Evolutionary conservation across 2,329 filamentous ascomycete genomes (phyloP).

Genomic region (Alternaria longipes): DNA sequence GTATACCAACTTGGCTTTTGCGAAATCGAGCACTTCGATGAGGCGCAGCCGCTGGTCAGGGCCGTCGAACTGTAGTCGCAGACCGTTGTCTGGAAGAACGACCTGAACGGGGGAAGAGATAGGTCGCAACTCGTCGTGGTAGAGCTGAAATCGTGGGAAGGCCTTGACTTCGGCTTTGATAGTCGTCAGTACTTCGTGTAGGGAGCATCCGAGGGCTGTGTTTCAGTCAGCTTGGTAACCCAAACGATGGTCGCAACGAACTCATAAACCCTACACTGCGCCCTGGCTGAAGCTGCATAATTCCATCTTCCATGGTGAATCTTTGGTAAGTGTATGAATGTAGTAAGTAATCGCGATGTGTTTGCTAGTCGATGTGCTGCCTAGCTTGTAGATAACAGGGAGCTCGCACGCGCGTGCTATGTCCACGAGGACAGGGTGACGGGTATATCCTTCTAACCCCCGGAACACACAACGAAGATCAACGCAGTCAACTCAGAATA

Average conservation of each 20-base stretch:
- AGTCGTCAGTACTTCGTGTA: constrained; percentile 87
- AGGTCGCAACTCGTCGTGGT: constrained; percentile 79
- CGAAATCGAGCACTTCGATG: constrained; percentile 91
- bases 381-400: constrained; percentile 17
- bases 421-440: constrained; percentile 35
- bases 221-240: constrained; percentile 25
- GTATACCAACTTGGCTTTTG: constrained; percentile 83
- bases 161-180: constrained; percentile 86
- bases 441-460: background rate
- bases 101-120: constrained; percentile 79
- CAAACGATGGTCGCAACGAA: constrained; percentile 26
- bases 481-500: background rate
- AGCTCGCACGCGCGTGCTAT: constrained; percentile 30
- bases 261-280: constrained; percentile 53
- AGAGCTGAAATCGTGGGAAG: constrained; percentile 84
- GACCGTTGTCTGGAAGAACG: constrained; percentile 81
- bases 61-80: constrained; percentile 92
- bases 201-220: constrained; percentile 84
- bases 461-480: background rate
- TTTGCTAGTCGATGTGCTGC: constrained; percentile 17
- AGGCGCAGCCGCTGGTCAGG: constrained; percentile 89
- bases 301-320: constrained; percentile 42
- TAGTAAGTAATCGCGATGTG: background rate
- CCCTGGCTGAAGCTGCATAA: constrained; percentile 43
- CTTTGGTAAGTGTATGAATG: background rate